A percentile compares a stretch with the other conserved stretches of the same genome.
phyloP scores from a whole-genome alignment of 306 rosid genomes.

The Pyrus communis region DNA sequence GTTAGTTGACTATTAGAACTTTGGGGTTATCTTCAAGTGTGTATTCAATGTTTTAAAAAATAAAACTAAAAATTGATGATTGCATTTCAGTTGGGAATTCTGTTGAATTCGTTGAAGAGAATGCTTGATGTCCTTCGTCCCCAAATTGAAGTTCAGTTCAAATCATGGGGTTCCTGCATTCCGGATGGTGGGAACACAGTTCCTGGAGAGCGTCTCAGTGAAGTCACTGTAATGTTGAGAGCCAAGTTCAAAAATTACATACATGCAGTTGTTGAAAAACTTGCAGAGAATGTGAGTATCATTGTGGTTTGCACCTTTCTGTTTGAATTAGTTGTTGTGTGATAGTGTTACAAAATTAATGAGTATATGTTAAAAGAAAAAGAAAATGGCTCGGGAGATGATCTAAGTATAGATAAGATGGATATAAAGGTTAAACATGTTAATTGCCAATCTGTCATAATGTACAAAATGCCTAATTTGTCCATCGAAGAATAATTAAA shows the following conservation, averaged over 20 bases:
- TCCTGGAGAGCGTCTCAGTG: conserved; percentile 97
- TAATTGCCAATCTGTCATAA: neutral
- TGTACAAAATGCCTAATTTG: neutral
- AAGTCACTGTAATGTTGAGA: conserved; percentile 95
- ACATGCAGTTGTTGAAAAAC: conserved; percentile 88
- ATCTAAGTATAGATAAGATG: neutral
- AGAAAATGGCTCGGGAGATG: neutral
- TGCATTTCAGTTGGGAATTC: conserved; percentile 68
- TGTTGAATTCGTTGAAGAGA: conserved; percentile 85
- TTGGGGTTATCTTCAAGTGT: neutral
- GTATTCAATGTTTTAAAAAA: neutral
- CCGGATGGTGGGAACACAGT: conserved; percentile 71
- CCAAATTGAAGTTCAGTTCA: conserved; percentile 79
- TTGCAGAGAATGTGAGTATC: conserved; percentile 73
- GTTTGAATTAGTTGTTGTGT: neutral
- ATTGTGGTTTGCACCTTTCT: conserved; percentile 1
- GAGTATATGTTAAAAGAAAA: neutral
- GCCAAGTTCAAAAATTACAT: conserved; percentile 85
- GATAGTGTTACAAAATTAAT: neutral
- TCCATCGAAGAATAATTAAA: neutral
- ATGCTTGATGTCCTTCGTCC: conserved; percentile 89
- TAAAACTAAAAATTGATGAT: neutral
- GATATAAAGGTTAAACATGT: neutral
- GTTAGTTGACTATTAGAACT: conserved; percentile 32
- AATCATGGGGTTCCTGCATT: conserved; percentile 87